Conservation (phyloP, 495 filamentous ascomycete species). For the Apiosordaria backusii region DNA sequence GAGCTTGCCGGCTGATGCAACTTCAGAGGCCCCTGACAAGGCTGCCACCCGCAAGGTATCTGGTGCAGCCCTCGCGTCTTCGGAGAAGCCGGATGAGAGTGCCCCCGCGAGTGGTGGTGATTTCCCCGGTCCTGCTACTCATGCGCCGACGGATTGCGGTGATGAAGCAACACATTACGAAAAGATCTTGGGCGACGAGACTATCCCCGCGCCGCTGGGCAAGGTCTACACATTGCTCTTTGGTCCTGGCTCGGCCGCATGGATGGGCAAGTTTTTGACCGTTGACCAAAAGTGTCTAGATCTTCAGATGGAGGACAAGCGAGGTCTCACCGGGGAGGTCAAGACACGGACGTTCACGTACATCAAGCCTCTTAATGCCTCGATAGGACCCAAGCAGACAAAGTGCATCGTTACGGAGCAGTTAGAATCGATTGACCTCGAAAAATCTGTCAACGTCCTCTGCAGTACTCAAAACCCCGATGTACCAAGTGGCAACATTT, state of each 20-base stretch:
- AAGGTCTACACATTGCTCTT: constrained; percentile 88
- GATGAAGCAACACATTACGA: constrained; percentile 78
- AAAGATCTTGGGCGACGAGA: constrained; percentile 77
- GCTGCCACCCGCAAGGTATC: constrained; percentile 64
- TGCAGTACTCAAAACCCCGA: constrained; percentile 87
- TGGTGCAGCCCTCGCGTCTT: constrained; percentile 48
- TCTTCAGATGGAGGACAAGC: constrained; percentile 76
- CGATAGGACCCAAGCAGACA: constrained; percentile 91
- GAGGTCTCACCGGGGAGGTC: constrained; percentile 68
- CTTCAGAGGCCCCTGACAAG: constrained; percentile 57
- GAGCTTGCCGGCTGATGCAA: constrained; percentile 56
- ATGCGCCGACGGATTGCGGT: constrained; percentile 77
- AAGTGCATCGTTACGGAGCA: constrained; percentile 88
- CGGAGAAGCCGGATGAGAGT: constrained; percentile 56
- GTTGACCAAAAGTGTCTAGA: constrained; percentile 88
- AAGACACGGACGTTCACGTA: constrained; percentile 75
- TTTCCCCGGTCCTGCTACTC: constrained; percentile 82
- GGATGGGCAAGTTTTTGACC: constrained; percentile 79
- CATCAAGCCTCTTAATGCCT: constrained; percentile 80
- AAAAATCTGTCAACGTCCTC: constrained; percentile 77
- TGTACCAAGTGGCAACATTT: constrained; percentile 90
- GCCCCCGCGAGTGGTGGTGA: constrained; percentile 56
- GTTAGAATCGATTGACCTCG: constrained; percentile 77
- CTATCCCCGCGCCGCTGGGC: constrained; percentile 82
- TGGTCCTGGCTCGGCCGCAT: constrained; percentile 70